Evolutionary conservation across 345 rosid genomes (phyloP), one percentile per base, ranked within the genome.

Genomic region (Erucastrum elatum): DNA sequence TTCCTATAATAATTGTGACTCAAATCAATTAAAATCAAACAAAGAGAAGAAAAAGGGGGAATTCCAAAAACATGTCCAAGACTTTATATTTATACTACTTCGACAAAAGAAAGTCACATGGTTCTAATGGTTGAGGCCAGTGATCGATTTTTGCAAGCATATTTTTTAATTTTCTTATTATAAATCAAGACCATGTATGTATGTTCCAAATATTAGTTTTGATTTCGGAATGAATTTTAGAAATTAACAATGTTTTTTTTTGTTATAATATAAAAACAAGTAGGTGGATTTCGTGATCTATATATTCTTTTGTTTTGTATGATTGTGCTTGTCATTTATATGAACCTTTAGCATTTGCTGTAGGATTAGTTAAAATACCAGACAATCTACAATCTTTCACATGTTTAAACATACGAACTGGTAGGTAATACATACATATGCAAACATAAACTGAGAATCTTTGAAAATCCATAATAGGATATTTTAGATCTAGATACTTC

Each of bases 321-420:
- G 66, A 80, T 80, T 80, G 79, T 74, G 82, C 27, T 80, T 68
- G 82, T 80, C 82, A 74, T 62, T 74, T 61, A 44, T 72, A 61
- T 27, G 71, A 74, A 68, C 21, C 79, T 74, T 80, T 74, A 74
- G 25, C 82, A 79, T 80, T 80, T 74, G 55, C 60, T 80, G 66
- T 74, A 39, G 70, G 66, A 74, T 80, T 80, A 80, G 79, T 62
- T 79, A 68, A 72, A 21, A 74, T 30, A 53, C 64, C 34, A 61
- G 70, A 74, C 39, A 62, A 68, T 74, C 66, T 37, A 62, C 21
- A 74, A 62, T 74, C 61, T 61, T 6, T 74, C 67, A 75, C 75
- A 69, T 74, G 66, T 75, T 51, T 51, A 51, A 49, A 68, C 58
- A 78, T 49, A 64, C 59, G 31, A 53, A 63, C 70, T 70, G 21